Evolutionary conservation across 2,329 filamentous ascomycete species (phyloP), one percentile per base, ranked within the genome.

Genomic region (Diaporthe nobilis): DNA sequence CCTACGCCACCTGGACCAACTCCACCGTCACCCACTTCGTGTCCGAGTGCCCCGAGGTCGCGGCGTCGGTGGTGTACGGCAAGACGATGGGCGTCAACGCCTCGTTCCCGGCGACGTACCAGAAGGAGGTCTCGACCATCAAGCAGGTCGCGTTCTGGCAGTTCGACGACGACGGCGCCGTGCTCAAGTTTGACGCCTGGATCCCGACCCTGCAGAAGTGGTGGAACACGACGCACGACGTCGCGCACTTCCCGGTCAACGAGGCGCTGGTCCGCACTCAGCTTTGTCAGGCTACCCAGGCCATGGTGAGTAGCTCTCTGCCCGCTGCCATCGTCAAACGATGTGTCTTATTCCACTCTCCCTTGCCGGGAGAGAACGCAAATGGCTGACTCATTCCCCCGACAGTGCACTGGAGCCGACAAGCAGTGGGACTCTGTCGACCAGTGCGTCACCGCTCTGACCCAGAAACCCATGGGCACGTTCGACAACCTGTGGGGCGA

Each of bases 101-200:
- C 57, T 53, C 42, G 31, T 17, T 39, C 6, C 44, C 31, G 8
- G 28, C 57, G 20, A 51, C 71, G 10, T 63, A 61, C 80, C 80
- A 2, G 81, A 80, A 82, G 70, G 77, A 79, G 9, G 73, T 85
- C 9, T 79, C 81, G 13, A 82, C 81, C 15, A 77, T 85, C 57
- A 85, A 85, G 78, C 83, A 82, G 78, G 77, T 86, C 15, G 84
- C 85, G 0, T 89, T 88, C 77, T 89, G 86, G 85, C 84, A 82
- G 44, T 86, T 89, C 75, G 85, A 88, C 75, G 81, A 84, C 2
- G 76, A 81, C 5, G 87, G 87, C 55, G 84, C 82, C 22, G 85
- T 87, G 15, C 75, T 83, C 17, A 82, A 84, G 42, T 87, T 86
- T 77, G 85, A 87, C 77, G 85, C 85, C 31, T 86, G 83, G 81